phyloP scores from a whole-genome alignment of 768 basidiomycete genomes.

The Suillus lakei region DNA sequence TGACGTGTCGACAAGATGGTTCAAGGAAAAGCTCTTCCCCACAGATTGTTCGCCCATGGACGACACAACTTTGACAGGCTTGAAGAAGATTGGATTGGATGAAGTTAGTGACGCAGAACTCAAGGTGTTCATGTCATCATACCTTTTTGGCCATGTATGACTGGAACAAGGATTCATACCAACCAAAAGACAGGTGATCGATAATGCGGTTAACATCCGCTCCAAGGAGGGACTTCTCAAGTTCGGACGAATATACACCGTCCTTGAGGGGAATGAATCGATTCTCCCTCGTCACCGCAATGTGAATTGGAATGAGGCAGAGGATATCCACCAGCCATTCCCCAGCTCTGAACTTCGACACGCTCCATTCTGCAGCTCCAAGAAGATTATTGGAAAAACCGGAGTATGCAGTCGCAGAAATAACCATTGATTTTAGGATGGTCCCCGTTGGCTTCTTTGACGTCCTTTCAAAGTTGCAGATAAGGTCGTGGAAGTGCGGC shows the following conservation, averaged over 20 bases:
- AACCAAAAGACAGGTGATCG: conserved; percentile 59
- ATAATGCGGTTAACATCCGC: conserved; percentile 63
- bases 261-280: conserved; percentile 66
- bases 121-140: neutral
- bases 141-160: conserved; percentile 66
- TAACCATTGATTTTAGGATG: conserved; percentile 42
- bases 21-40: conserved; percentile 62
- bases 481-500: conserved; percentile 50
- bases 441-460: conserved; percentile 59
- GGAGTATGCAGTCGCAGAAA: conserved; percentile 37
- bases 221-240: conserved; percentile 59
- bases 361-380: conserved; percentile 24
- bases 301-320: conserved; percentile 68
- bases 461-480: conserved; percentile 50
- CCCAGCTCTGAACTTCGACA: conserved; percentile 50
- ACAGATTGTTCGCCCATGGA: conserved; percentile 76
- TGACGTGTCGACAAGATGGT: conserved; percentile 66
- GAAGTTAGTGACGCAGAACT: neutral
- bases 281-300: conserved; percentile 63
- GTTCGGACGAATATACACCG: conserved; percentile 52
- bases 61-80: conserved; percentile 69
- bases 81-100: neutral
- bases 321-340: conserved; percentile 68
- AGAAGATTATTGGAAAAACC: conserved; percentile 28
- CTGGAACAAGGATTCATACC: conserved; percentile 68